Percentiles rank a stretch among this genome's conserved stretches.
phyloP scores from a whole-genome alignment of 257 asterid species.

The Apocynum venetum region DNA sequence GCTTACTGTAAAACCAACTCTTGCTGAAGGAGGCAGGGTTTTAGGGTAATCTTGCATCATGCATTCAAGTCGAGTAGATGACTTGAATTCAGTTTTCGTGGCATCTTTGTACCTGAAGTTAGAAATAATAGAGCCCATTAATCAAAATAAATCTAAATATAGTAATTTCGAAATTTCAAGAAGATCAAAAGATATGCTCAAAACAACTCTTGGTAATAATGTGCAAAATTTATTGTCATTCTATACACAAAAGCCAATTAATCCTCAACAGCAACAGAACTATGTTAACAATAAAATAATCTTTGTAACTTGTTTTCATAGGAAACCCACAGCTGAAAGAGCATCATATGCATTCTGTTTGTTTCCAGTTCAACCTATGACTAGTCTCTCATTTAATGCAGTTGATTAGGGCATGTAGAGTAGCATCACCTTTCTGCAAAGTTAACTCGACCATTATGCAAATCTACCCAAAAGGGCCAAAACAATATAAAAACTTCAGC shows the following conservation, averaged over 20 bases:
- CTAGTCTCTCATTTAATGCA: neutral
- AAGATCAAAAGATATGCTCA: neutral
- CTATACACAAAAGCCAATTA: neutral
- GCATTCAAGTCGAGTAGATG: slow-evolving; percentile 98
- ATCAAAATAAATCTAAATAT: neutral
- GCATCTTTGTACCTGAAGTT: slow-evolving; percentile 84
- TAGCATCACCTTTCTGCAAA: neutral
- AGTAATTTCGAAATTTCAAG: neutral
- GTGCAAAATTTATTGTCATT: neutral
- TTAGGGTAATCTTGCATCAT: slow-evolving; percentile 99
- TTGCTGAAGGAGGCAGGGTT: slow-evolving; percentile 87
- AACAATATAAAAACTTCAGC: neutral
- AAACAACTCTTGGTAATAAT: neutral
- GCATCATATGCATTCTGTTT: neutral
- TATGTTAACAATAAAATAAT: neutral
- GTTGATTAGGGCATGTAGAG: neutral
- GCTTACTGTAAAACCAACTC: slow-evolving; percentile 97
- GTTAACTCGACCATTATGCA: neutral
- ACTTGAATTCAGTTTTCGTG: slow-evolving; percentile 80
- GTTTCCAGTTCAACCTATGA: neutral
- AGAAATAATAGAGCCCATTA: slow-evolving; percentile 15
- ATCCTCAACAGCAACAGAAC: neutral
- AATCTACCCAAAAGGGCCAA: neutral
- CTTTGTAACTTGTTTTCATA: neutral
- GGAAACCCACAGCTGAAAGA: neutral